These are phyloP conservation scores for Globisporangium orthogonon DNA, from an alignment of 352 stramenopile species.

Conservation along the genomic window DNA sequence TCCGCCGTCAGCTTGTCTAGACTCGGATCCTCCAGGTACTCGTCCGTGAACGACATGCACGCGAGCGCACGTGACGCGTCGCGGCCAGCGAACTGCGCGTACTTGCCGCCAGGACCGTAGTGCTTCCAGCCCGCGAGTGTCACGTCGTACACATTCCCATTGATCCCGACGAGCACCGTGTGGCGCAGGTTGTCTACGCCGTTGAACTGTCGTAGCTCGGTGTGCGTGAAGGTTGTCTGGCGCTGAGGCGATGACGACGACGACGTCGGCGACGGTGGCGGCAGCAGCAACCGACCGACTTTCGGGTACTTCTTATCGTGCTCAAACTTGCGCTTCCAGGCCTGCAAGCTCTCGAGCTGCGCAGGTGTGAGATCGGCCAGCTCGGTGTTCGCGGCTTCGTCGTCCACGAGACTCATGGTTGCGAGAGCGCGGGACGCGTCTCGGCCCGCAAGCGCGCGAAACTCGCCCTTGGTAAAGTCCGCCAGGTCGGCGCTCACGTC, in stretches of 20 bases:
- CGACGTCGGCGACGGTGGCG: no score
- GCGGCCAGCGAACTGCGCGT: constrained; percentile 91
- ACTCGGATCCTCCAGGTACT: constrained; percentile 76
- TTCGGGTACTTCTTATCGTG: constrained; percentile 86
- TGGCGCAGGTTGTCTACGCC: constrained; percentile 46
- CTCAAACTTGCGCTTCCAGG: constrained; percentile 85
- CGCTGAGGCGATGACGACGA: not conserved
- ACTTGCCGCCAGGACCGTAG: constrained; percentile 89
- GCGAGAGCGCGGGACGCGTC: constrained; percentile 89
- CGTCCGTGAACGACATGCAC: constrained; percentile 93
- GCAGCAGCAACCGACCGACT: constrained; percentile 82
- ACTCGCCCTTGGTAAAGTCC: constrained; percentile 89
- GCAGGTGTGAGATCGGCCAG: constrained; percentile 32
- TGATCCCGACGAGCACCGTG: constrained; percentile 88
- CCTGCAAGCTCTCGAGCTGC: constrained; percentile 31
- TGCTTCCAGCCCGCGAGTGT: constrained; percentile 84
- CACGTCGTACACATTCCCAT: constrained; percentile 92
- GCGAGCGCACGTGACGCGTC: constrained; percentile 91
- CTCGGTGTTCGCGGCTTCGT: constrained; percentile 49
- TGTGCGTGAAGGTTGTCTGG: constrained; percentile 28
- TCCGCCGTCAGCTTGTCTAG: constrained; percentile 81
- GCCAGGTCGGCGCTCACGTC: constrained; percentile 86
- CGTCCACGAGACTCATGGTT: constrained; percentile 77
- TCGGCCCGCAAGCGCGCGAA: constrained; percentile 84
- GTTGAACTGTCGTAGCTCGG: constrained; percentile 70